Evolutionary conservation across 371 early-diverging fungal genomes (phyloP), one percentile per base, ranked within the genome.

Genomic region (Haplosporangium sp.): DNA sequence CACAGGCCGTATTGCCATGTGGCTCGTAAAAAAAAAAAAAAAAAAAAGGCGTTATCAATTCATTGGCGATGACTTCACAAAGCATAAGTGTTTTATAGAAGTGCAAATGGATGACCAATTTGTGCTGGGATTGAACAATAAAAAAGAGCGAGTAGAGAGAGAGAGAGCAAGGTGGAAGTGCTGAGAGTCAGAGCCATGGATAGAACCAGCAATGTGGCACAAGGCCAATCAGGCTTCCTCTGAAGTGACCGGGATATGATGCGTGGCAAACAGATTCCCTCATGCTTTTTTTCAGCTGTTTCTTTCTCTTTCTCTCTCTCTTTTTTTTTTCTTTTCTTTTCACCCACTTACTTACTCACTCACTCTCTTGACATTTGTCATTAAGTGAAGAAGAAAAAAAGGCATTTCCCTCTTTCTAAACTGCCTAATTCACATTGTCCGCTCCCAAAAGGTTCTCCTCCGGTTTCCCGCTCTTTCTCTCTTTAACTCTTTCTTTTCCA

Each of bases 201-300:
- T 42, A 37, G 65, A 55, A 53, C 65, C 65, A 38, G 39, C 20
- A 55, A 52, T 52, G 65, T 65, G 65, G 55, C 56, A 65, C 65
- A 65, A 4, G 42, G 53, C 65, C 56, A 65, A 65, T 65, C 63
- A 63, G 63, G 53, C 37, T 6, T 3, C 35, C 55, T 34, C 55
- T n/a, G 42, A 66, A 56, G n/a, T 52, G 53, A 37, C 67, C 38
- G 38, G 27, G 20, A 50, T 10, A n/a, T 27, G 11, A 58, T 34
- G 15, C 42, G 35, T 55, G 42, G 4, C 17, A 19, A 20, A 38
- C 20, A 35, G 35, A 19, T 38, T 45, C 64, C 27, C 57, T 62
- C 48, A 27, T 19, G 17, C 47, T 45, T 13, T 38, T 34, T 15
- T 40, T 19, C 42, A 35, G 47, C 44, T n/a, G 3, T 61, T 15